phyloP scores from a whole-genome alignment of 768 basidiomycete species.

The Suillus cothurnatus region DNA sequence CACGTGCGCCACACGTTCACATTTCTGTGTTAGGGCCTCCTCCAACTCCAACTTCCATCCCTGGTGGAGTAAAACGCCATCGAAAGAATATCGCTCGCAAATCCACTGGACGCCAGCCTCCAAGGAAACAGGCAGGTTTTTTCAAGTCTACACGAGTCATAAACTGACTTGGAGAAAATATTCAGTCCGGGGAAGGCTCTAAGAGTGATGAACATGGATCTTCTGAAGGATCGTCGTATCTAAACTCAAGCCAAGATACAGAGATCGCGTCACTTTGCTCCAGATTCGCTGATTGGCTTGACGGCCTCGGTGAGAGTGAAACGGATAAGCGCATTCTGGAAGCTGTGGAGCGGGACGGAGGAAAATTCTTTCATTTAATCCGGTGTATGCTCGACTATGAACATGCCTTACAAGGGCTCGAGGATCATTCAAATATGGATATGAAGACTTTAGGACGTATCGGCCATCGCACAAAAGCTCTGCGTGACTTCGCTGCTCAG shows the following conservation, averaged over 20 bases:
- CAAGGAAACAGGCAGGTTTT: not conserved
- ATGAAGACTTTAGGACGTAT: not conserved
- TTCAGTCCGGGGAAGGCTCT: not conserved
- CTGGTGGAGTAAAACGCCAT: not conserved
- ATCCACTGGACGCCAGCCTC: not conserved
- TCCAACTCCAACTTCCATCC: not conserved
- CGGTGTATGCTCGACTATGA: slow-evolving; percentile 22
- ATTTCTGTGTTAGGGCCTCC: not conserved
- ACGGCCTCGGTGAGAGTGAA: not conserved
- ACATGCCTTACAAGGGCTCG: slow-evolving; percentile 15
- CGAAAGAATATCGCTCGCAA: not conserved
- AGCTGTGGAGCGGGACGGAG: slow-evolving; percentile 28
- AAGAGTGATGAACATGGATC: not conserved
- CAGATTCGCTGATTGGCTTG: slow-evolving; percentile 1
- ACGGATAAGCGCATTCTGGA: slow-evolving; percentile 1
- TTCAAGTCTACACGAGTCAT: not conserved
- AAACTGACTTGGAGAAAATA: not conserved
- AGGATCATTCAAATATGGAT: not conserved
- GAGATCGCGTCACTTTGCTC: not conserved
- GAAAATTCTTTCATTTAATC: slow-evolving; percentile 20
- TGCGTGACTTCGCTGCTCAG: slow-evolving; percentile 21
- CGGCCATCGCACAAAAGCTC: slow-evolving; percentile 12
- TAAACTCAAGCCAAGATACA: not conserved
- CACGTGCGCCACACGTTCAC: not conserved
- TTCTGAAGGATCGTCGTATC: not conserved